A percentile compares a stretch with the other conserved stretches of the same genome.
Conservation (phyloP, 306 rosid genomes). For the Fagus sylvatica region DNA sequence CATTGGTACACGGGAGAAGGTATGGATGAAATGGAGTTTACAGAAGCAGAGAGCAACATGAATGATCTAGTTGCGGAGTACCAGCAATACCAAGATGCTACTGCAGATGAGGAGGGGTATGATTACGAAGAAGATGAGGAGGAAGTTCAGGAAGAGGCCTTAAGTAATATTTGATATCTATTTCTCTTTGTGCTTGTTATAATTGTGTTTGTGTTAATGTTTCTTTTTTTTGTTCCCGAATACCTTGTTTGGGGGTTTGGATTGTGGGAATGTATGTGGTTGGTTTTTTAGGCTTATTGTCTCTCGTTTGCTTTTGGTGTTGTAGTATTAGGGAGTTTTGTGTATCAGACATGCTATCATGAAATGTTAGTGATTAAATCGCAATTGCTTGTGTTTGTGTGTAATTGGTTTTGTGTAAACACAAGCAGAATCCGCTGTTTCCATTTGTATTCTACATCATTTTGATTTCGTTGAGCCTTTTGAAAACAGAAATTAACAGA, state of each 20-base stretch:
- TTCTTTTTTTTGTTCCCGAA: conserved; percentile 28
- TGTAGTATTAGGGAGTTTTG: conserved; percentile 31
- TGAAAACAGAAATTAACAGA: no score
- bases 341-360: conserved; percentile 22
- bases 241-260: conserved; percentile 53
- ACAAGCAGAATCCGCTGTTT: no score
- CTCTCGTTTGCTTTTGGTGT: conserved; percentile 18
- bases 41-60: conserved; percentile 68
- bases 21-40: conserved; percentile 69
- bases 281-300: conserved; percentile 3
- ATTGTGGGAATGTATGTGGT: conserved; percentile 25
- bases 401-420: no score
- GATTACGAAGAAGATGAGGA: conserved; percentile 62
- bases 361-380: not conserved
- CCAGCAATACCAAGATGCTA: conserved; percentile 76
- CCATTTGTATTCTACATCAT: no score
- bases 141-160: conserved; percentile 48
- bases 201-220: conserved; percentile 21
- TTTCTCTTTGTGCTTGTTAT: conserved; percentile 11
- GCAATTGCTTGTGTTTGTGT: not conserved
- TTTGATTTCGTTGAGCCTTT: no score
- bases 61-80: conserved; percentile 62
- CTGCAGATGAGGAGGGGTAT: conserved; percentile 59
- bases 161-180: conserved; percentile 16
- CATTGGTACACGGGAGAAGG: conserved; percentile 71